Evolutionary conservation across 768 basidiomycete species (phyloP).

Genomic region (Trametes villosa): DNA sequence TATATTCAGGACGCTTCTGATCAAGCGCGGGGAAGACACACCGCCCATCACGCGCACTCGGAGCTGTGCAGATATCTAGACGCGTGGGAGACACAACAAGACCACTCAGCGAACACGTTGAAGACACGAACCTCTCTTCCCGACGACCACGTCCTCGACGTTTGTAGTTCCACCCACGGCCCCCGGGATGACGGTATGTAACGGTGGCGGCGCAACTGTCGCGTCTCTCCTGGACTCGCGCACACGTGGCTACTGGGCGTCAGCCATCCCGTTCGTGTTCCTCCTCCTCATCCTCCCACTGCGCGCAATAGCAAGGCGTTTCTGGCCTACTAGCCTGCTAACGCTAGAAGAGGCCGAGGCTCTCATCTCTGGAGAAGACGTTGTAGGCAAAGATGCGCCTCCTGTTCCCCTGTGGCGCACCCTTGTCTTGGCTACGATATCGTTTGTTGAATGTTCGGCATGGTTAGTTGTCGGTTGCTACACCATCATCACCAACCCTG

Average conservation of each 20-base stretch:
- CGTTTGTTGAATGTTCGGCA: slow-evolving; percentile 56
- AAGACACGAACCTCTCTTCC: no score
- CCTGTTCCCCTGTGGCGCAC: slow-evolving; percentile 62
- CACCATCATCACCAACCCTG: slow-evolving; percentile 40
- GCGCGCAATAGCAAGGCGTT: slow-evolving; percentile 19
- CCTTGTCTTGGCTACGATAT: slow-evolving; percentile 56
- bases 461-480: slow-evolving; percentile 70
- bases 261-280: slow-evolving; percentile 31
- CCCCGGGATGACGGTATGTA: slow-evolving; percentile 14
- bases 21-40: no score
- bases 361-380: slow-evolving; percentile 19
- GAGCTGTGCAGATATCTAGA: no score
- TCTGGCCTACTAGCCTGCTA: slow-evolving; percentile 30
- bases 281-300: slow-evolving; percentile 29
- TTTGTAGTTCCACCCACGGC: no score
- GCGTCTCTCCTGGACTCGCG: slow-evolving; percentile 31
- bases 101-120: no score
- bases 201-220: slow-evolving; percentile 4
- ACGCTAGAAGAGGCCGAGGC: slow-evolving; percentile 36
- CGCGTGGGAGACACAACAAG: no score
- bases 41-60: no score
- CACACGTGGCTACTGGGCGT: slow-evolving; percentile 34
- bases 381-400: neutral
- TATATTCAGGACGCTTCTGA: no score
- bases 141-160: no score